phyloP scores from a whole-genome alignment of 2,329 filamentous ascomycete species.

The Aureobasidium sp. region DNA sequence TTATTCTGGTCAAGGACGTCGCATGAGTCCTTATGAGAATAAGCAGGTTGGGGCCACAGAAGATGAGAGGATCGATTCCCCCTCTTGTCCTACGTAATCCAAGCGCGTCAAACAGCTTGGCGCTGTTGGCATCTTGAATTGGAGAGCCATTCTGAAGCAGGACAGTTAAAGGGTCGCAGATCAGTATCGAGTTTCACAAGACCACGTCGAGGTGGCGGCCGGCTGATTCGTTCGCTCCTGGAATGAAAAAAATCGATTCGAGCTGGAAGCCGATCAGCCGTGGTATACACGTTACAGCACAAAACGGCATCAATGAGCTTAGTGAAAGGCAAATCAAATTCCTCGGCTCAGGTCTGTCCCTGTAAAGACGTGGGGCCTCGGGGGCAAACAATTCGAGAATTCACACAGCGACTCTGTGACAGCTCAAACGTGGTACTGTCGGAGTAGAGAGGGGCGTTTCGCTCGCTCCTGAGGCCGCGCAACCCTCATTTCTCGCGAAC shows the following conservation, averaged over 20 bases:
- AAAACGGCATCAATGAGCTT: not conserved
- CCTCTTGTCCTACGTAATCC: constrained; percentile 5
- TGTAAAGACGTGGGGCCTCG: not conserved
- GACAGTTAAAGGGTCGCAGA: not conserved
- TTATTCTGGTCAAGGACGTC: not conserved
- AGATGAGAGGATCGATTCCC: not conserved
- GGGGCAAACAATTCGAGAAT: not conserved
- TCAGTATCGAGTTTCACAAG: not conserved
- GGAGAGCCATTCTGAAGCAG: not conserved
- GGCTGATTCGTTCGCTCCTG: not conserved
- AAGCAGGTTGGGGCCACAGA: not conserved
- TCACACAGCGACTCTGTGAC: not conserved
- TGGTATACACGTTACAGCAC: not conserved
- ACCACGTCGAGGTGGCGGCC: not conserved
- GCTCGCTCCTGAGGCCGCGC: not conserved
- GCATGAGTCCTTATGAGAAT: not conserved
- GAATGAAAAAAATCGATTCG: not conserved
- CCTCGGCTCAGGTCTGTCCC: not conserved
- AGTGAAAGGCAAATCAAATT: not conserved
- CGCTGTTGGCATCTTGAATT: not conserved
- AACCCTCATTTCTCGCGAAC: not conserved
- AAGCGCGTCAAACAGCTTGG: not conserved
- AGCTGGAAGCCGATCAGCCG: not conserved
- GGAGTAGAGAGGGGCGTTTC: not conserved
- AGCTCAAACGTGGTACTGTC: not conserved